phyloP scores from a whole-genome alignment of 139 green algal genomes.

The Edaphochlamys debaryana region DNA sequence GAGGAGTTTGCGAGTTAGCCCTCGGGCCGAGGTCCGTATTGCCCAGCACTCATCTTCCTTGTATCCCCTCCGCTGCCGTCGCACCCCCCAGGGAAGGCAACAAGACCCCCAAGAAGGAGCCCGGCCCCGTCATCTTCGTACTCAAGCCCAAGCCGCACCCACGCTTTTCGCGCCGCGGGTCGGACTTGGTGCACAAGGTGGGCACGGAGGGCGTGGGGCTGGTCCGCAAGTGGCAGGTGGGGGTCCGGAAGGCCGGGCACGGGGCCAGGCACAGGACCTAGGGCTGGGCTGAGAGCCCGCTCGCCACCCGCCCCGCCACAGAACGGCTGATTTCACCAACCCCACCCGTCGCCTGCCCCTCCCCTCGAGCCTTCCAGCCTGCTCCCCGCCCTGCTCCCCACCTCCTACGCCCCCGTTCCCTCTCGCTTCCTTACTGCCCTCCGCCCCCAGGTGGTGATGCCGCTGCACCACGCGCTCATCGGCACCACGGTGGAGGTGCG shows the following conservation, averaged over 20 bases:
- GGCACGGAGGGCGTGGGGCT: neutral
- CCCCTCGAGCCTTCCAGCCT: too few species aligned
- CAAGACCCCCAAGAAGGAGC: conserved; percentile 61
- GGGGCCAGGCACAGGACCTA: too few species aligned
- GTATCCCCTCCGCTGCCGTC: neutral
- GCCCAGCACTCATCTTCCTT: too few species aligned
- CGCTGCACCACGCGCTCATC: conserved; percentile 74
- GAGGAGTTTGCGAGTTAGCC: too few species aligned
- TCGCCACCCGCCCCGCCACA: too few species aligned
- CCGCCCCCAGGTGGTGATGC: conserved; percentile 58
- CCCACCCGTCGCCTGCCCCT: too few species aligned
- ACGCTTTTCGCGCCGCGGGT: conserved; percentile 63
- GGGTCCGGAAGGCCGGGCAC: too few species aligned
- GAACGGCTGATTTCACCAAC: too few species aligned
- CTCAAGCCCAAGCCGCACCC: conserved; percentile 66
- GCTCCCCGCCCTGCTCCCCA: neutral
- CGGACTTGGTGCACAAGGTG: conserved; percentile 73
- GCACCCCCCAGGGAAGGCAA: conserved; percentile 71
- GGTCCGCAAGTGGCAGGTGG: too few species aligned
- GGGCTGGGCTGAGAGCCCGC: too few species aligned
- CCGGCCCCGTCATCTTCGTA: conserved; percentile 77
- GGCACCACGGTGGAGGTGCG: conserved; percentile 66
- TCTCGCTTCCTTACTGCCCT: neutral
- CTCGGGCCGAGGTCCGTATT: too few species aligned
- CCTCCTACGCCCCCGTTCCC: neutral